A percentile compares a stretch with the other conserved stretches of the same genome.
Evolutionary conservation across 1,284 basidiomycete genomes (phyloP).

Genomic region (Ceratobasidium sp.): DNA sequence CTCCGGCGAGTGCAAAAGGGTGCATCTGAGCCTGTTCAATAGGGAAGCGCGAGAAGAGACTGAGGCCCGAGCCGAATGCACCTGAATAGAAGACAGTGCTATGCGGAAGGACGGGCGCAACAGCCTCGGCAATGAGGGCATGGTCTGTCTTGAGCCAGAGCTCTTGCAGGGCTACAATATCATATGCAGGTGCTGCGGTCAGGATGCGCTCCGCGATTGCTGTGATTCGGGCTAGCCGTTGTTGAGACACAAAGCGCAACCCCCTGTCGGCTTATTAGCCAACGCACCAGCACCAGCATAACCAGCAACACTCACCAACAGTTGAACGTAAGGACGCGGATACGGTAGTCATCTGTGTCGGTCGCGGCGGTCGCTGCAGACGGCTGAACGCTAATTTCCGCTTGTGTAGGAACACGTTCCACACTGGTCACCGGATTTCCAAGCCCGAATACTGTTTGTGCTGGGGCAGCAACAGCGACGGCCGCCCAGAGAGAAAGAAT

Average conservation of each 20-base stretch:
- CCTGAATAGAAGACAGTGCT: slow-evolving; percentile 98
- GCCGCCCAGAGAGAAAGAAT: slow-evolving; percentile 5
- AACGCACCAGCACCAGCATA: slow-evolving; percentile 10
- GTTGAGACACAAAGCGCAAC: slow-evolving; percentile 87
- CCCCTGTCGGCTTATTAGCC: slow-evolving; percentile 70
- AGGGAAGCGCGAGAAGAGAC: slow-evolving; percentile 89
- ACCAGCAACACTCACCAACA: slow-evolving; percentile 71
- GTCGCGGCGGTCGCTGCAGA: background rate
- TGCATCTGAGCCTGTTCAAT: slow-evolving; percentile 83
- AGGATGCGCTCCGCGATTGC: slow-evolving; percentile 78
- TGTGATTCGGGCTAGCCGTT: slow-evolving; percentile 77
- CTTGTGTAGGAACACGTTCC: slow-evolving; percentile 26
- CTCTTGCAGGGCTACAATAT: slow-evolving; percentile 94
- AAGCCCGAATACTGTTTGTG: slow-evolving; percentile 31
- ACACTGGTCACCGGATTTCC: background rate
- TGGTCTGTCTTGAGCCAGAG: slow-evolving; percentile 95
- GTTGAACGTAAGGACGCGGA: slow-evolving; percentile 81
- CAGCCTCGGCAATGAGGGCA: slow-evolving; percentile 74
- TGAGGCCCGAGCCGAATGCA: slow-evolving; percentile 94
- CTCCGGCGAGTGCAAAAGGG: slow-evolving; percentile 92
- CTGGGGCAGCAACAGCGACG: slow-evolving; percentile 18
- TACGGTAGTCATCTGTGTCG: slow-evolving; percentile 51
- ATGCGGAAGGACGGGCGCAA: slow-evolving; percentile 74
- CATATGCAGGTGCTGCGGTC: slow-evolving; percentile 72
- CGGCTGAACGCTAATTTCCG: slow-evolving; percentile 21